Base-by-base conservation (phyloP, 148 eudicot genomes). In the Vaccinium corymbosum region DNA sequence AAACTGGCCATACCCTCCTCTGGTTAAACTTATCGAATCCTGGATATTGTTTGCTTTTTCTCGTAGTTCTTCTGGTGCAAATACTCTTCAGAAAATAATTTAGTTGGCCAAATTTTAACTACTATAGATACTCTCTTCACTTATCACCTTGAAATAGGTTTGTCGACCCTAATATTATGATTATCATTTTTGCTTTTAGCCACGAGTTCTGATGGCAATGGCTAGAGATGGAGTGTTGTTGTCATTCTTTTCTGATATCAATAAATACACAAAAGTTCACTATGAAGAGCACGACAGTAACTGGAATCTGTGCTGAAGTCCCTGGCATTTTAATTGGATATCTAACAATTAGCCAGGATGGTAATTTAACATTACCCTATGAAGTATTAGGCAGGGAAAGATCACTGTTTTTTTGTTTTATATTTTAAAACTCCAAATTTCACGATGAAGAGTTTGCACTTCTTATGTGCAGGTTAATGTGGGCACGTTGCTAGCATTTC, bases 131-230 rank as follows among this genome's bases (percentile, higher is more conserved):
- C 50, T 76, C 53, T n/a, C 16, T 0, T 75, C 19, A 75, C 22
- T 1, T 25, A 25, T 78, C 48, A 51, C 62, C 20, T 25, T 53
- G 27, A 14, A 17, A 78, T 38, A 78, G 81, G 25, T 49, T 51
- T 78, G 38, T 42, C 25, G 81, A 7, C 9, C 42, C 64, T 53
- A 27, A 13, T 25, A 51, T 72, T 51, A 55, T 38, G 51, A 59
- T 16, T 35, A 10, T 61, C 3, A 53, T 75, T 74, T 27, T 83
- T 53, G 46, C 86, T 85, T 57, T 42, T 89, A 94, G 98, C 98
- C 98, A 83, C 93, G 98, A 84, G 90, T 93, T 81, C 92, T 96
- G 77, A 94, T 96, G 98, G 97, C 98, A 76, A 96, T 96, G 98
- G 95, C 98, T 80, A 91, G 98, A 89, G 98, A 96, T 86, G 98